phyloP scores from a whole-genome alignment of 768 basidiomycete species.

The Tylopilus intermedius region DNA sequence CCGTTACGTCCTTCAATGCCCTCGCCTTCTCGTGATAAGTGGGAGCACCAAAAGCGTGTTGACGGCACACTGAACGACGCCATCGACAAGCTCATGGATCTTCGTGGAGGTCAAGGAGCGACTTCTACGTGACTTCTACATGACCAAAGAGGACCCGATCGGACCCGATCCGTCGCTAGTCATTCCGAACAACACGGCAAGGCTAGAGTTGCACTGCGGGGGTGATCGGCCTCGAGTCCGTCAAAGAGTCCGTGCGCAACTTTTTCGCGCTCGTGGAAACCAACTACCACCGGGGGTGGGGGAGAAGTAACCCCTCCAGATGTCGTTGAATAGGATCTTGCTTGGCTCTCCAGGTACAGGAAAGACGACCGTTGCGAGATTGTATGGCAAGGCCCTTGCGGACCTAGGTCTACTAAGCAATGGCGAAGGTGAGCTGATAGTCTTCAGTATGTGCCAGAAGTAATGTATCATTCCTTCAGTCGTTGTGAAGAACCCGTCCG shows the following conservation, averaged over 20 bases:
- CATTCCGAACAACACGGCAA: conserved; percentile 41
- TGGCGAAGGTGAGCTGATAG: conserved; percentile 49
- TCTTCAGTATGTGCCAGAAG: not conserved
- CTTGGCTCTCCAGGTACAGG: conserved; percentile 67
- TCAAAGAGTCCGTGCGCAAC: conserved; percentile 50
- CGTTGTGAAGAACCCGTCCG: conserved; percentile 61
- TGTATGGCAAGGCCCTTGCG: conserved; percentile 60
- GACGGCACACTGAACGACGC: conserved; percentile 48
- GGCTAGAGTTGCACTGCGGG: conserved; percentile 46
- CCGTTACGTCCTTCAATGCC: conserved; percentile 5
- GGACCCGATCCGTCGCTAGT: conserved; percentile 58
- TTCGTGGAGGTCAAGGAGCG: conserved; percentile 61
- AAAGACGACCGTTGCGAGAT: conserved; percentile 63
- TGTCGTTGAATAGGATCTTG: conserved; percentile 62
- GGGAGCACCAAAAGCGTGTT: conserved; percentile 36
- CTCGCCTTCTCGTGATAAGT: conserved; percentile 13
- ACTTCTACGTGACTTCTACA: conserved; percentile 37
- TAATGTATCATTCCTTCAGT: conserved; percentile 36
- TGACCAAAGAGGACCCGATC: conserved; percentile 54
- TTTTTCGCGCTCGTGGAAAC: conserved; percentile 43
- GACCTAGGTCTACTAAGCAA: conserved; percentile 65
- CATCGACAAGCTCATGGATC: conserved; percentile 62
- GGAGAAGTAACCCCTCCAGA: conserved; percentile 48
- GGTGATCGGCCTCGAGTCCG: conserved; percentile 50
- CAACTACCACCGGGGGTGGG: conserved; percentile 58